phyloP scores from a whole-genome alignment of 1,284 basidiomycete species.

The Rhodotorula sp. region DNA sequence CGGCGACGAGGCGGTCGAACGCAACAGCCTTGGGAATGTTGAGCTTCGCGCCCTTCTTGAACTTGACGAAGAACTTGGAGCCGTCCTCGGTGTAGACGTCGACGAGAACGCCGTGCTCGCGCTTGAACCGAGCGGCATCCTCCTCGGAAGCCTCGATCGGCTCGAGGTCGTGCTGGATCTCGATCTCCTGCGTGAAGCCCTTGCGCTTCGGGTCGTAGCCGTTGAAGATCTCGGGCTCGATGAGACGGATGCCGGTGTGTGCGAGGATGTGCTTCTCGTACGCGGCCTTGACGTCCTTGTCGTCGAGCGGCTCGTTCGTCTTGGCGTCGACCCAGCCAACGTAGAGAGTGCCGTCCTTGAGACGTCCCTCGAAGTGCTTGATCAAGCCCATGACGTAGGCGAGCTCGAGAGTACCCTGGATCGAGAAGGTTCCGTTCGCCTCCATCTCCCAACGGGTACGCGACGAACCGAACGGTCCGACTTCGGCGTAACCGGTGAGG shows the following conservation, averaged over 20 bases:
- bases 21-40: slow-evolving; percentile 91
- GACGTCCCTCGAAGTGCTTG: slow-evolving; percentile 95
- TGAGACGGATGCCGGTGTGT: slow-evolving; percentile 92
- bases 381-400: slow-evolving; percentile 99
- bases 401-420: slow-evolving; percentile 98
- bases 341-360: slow-evolving; percentile 86
- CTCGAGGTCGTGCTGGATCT: slow-evolving; percentile 94
- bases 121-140: slow-evolving; percentile 93
- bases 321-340: slow-evolving; percentile 98
- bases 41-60: slow-evolving; percentile 96
- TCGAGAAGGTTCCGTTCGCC: slow-evolving; percentile 85
- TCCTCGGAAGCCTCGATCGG: slow-evolving; percentile 86
- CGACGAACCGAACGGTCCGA: slow-evolving; percentile 97
- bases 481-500: slow-evolving; percentile 93
- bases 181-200: slow-evolving; percentile 93
- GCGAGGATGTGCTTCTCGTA: slow-evolving; percentile 92
- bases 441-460: slow-evolving; percentile 99
- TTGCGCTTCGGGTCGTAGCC: slow-evolving; percentile 98
- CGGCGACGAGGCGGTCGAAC: slow-evolving; percentile 91
- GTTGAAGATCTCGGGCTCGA: slow-evolving; percentile 91
- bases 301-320: slow-evolving; percentile 92
- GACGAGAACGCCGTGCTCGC: slow-evolving; percentile 86
- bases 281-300: slow-evolving; percentile 89
- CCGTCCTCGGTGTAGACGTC: slow-evolving; percentile 93
- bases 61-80: slow-evolving; percentile 87